phyloP scores from a whole-genome alignment of 768 basidiomycete species.

The Leccinellum albellum region DNA sequence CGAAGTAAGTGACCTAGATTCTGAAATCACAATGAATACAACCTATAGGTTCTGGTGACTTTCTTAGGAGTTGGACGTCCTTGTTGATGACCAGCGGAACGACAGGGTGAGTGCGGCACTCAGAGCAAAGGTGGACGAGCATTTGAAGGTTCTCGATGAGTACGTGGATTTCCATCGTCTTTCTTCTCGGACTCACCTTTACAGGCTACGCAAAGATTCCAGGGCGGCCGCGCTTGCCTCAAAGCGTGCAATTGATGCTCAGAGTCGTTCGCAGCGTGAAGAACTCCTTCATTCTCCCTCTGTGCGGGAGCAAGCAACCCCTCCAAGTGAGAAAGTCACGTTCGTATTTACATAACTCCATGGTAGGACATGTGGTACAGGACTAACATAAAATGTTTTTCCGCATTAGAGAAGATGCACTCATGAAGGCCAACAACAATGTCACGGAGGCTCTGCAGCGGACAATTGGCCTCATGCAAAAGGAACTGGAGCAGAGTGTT shows the following conservation, averaged over 20 bases:
- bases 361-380: background rate
- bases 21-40: background rate
- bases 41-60: background rate
- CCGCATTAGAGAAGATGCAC: slow-evolving; percentile 63
- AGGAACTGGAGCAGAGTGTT: slow-evolving; percentile 86
- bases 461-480: slow-evolving; percentile 84
- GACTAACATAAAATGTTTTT: slow-evolving; percentile 2
- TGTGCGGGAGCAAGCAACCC: slow-evolving; percentile 41
- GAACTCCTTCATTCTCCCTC: slow-evolving; percentile 60
- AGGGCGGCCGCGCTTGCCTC: slow-evolving; percentile 69
- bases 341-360: slow-evolving; percentile 33
- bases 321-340: slow-evolving; percentile 57
- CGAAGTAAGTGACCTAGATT: slow-evolving; percentile 47
- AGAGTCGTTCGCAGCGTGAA: slow-evolving; percentile 55
- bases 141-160: slow-evolving; percentile 47
- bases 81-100: slow-evolving; percentile 69
- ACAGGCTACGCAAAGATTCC: slow-evolving; percentile 58
- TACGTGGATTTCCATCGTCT: slow-evolving; percentile 32
- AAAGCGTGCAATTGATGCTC: slow-evolving; percentile 68
- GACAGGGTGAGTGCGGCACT: slow-evolving; percentile 49
- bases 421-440: slow-evolving; percentile 86
- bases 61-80: slow-evolving; percentile 58
- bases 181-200: background rate
- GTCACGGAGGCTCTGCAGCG: slow-evolving; percentile 86
- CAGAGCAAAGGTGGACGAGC: slow-evolving; percentile 46